Percentiles rank a stretch among this genome's conserved stretches.
phyloP scores from a whole-genome alignment of 2,329 filamentous ascomycete genomes.

The Ceratocystis harringtonii region DNA sequence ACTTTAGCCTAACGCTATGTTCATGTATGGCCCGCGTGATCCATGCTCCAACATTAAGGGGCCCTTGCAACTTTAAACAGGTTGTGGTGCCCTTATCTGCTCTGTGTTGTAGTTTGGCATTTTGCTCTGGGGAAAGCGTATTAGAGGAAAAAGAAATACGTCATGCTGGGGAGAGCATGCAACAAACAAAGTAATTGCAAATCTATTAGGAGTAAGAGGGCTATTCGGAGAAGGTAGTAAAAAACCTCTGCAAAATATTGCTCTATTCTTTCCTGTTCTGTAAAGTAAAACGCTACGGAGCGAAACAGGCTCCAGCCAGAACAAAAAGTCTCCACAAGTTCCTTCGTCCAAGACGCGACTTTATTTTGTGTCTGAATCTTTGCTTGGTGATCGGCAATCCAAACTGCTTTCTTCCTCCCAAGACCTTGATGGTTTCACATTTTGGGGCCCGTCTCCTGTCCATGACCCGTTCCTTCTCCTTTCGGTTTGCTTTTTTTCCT shows the following conservation, averaged over 20 bases:
- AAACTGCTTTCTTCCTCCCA: not conserved
- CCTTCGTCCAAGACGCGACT: not conserved
- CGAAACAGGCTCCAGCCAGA: not conserved
- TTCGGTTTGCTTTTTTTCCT: not conserved
- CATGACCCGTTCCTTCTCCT: not conserved
- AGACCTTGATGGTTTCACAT: constrained; percentile 6
- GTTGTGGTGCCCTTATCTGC: not conserved
- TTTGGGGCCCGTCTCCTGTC: not conserved
- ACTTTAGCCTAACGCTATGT: not conserved
- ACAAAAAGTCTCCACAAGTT: not conserved
- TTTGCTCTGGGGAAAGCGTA: not conserved
- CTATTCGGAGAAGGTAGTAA: no score
- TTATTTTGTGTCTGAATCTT: not conserved
- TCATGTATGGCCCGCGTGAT: not conserved
- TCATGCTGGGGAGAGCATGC: no score
- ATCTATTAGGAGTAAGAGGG: no score
- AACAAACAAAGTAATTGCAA: no score
- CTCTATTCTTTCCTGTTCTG: no score
- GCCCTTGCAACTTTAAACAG: not conserved
- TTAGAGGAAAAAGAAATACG: no score
- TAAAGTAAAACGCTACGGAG: no score
- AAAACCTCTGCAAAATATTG: no score
- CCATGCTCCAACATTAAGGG: not conserved
- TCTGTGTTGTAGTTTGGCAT: not conserved
- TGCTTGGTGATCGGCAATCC: not conserved